These are phyloP conservation scores for Lathyrus aphaca DNA, from an alignment of 306 rosid species.

Conservation along the genomic window DNA sequence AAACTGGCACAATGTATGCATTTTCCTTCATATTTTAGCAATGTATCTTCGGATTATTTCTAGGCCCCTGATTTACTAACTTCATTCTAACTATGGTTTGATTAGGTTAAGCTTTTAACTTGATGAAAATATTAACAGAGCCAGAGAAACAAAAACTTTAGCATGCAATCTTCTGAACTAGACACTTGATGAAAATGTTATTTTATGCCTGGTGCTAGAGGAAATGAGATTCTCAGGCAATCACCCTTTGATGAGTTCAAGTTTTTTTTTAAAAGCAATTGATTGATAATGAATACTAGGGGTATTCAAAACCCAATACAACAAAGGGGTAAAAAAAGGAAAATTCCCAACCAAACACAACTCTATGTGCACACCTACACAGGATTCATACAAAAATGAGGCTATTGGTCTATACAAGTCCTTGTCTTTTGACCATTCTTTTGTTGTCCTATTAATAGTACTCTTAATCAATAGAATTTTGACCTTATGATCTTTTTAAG, in stretches of 20 bases:
- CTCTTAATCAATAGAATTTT: neutral
- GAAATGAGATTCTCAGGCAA: constrained; percentile 26
- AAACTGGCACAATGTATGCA: neutral
- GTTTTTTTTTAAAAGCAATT: too few species aligned
- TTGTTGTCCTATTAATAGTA: neutral
- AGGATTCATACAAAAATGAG: too few species aligned
- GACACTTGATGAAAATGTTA: constrained; percentile 10
- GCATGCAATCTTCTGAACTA: constrained; percentile 19
- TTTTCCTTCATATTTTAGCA: neutral
- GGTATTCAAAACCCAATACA: too few species aligned
- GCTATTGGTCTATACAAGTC: neutral
- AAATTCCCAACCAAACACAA: too few species aligned
- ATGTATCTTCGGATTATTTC: constrained; percentile 13
- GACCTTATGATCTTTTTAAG: neutral
- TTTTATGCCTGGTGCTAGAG: constrained; percentile 23
- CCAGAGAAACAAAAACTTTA: constrained; percentile 7
- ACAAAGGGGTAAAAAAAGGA: too few species aligned
- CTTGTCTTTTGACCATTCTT: constrained; percentile 6
- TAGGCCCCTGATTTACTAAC: neutral
- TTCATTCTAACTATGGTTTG: constrained; percentile 1
- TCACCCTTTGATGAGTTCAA: neutral
- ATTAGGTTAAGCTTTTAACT: neutral
- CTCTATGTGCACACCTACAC: too few species aligned
- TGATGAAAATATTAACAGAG: constrained; percentile 4
- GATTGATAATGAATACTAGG: too few species aligned